Conservation (phyloP, 1,139 yeast genomes). For the Diutina catenulata region DNA sequence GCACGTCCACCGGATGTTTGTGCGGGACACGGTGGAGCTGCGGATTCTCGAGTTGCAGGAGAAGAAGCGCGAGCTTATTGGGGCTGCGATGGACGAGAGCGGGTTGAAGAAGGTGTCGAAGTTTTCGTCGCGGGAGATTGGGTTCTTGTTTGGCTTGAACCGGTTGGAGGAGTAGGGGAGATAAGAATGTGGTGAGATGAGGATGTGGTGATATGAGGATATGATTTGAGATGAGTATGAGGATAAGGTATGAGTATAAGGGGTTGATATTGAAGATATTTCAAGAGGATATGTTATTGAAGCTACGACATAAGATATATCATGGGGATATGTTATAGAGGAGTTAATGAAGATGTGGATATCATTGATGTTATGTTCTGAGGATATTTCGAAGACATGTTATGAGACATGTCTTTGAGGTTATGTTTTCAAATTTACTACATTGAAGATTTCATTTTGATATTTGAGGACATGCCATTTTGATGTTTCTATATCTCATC, state of each 20-base stretch:
- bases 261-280: background rate
- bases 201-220: background rate
- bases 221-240: background rate
- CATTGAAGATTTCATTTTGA: no score
- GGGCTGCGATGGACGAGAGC: conserved; percentile 66
- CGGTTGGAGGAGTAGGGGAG: conserved; percentile 8
- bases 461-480: no score
- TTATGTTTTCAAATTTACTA: no score
- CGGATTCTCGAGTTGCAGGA: conserved; percentile 71
- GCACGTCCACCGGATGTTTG: conserved; percentile 56
- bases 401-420: no score
- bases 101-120: conserved; percentile 40
- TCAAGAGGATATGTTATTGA: no score
- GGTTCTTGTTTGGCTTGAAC: conserved; percentile 68
- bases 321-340: no score
- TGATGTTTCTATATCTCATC: no score
- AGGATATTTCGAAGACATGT: no score
- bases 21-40: conserved; percentile 67
- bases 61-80: conserved; percentile 62
- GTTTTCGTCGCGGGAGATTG: conserved; percentile 58
- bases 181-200: background rate
- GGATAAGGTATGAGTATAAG: background rate
- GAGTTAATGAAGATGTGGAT: no score
- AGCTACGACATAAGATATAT: no score
- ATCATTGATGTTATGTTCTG: no score